Base-by-base conservation (phyloP, 2,329 filamentous ascomycete genomes). In the Pseudogymnoascus sp. region DNA sequence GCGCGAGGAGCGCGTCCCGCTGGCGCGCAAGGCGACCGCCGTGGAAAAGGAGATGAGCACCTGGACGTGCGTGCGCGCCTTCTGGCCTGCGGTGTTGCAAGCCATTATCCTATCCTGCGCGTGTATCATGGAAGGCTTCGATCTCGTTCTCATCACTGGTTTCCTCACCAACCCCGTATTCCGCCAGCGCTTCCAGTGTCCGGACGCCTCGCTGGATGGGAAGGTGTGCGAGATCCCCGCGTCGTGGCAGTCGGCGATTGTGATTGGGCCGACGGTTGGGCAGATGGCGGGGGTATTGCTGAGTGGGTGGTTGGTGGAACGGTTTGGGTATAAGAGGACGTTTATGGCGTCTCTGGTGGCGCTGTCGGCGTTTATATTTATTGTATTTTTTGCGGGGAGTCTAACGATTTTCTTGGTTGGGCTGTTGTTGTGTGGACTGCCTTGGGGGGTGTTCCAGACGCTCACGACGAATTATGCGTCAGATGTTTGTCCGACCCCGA, bases 401-500 rank as follows among this genome's bases (percentile, higher is more conserved):
- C 74, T 80, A 24, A 73, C 77, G 64, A 69, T 76, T 8, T 69
- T 81, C 19, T 72, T 79, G 8, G 77, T 76, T 1, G 78, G 76
- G 24, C 76, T 80, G 67, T 78, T 80, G 37, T 71, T 81, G 11
- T 78, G 76, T 61, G 76, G 78, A 46, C 73, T 80, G 50, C 78
- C 78, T 1, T 80, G 78, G 78, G 78, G 78, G 46, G 76, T 80
- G 7, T 80, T 80, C 70, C 77, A 80, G 68, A 79, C 78, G 1
- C 65, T 67, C 31, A 67, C 65, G n/a, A 65, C 66, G 10, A 63
- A 67, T 10, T 68, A 68, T 53, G 66, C 66, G 3, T 77, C 77
- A 28, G 80, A 82, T 67, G 79, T 82, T 24, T 81, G 79, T 62
- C 80, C 80, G 3, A 77, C 81, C 19, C 78, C 78, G 24, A 72